Conservation (phyloP, 2,329 filamentous ascomycete genomes). For the Tolypocladium endophyticum region DNA sequence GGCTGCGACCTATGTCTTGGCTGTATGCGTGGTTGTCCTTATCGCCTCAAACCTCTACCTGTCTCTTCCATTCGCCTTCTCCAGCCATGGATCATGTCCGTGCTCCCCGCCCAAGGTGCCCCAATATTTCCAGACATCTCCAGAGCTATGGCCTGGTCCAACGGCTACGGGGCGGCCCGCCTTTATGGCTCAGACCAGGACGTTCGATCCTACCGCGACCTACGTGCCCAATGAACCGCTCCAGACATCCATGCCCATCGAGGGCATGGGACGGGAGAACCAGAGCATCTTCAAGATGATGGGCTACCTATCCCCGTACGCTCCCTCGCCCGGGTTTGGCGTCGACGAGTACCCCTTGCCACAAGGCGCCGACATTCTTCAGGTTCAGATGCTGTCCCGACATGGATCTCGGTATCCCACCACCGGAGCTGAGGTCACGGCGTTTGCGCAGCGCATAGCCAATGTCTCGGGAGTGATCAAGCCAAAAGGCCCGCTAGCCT, state of each 20-base stretch:
- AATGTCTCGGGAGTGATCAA: constrained; percentile 41
- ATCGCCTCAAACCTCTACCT: constrained; percentile 25
- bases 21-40: constrained; percentile 23
- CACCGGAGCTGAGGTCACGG: constrained; percentile 40
- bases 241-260: constrained; percentile 59
- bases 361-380: constrained; percentile 54
- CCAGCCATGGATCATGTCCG: constrained; percentile 14
- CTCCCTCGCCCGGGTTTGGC: constrained; percentile 62
- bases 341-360: constrained; percentile 62
- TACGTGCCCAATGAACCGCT: constrained; percentile 61
- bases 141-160: constrained; percentile 51
- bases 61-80: constrained; percentile 21
- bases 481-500: constrained; percentile 49
- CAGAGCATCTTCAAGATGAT: constrained; percentile 61
- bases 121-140: constrained; percentile 53
- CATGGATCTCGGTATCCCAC: constrained; percentile 69
- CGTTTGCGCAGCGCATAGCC: constrained; percentile 46
- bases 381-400: constrained; percentile 62
- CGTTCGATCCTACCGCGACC: constrained; percentile 51
- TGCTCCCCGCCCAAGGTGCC: constrained; percentile 34
- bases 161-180: constrained; percentile 60
- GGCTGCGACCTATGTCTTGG: constrained; percentile 19
- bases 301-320: constrained; percentile 58
- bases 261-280: constrained; percentile 44
- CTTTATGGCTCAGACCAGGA: constrained; percentile 62